Conservation (phyloP, 257 asterid species). For the Solanum phureja region DNA sequence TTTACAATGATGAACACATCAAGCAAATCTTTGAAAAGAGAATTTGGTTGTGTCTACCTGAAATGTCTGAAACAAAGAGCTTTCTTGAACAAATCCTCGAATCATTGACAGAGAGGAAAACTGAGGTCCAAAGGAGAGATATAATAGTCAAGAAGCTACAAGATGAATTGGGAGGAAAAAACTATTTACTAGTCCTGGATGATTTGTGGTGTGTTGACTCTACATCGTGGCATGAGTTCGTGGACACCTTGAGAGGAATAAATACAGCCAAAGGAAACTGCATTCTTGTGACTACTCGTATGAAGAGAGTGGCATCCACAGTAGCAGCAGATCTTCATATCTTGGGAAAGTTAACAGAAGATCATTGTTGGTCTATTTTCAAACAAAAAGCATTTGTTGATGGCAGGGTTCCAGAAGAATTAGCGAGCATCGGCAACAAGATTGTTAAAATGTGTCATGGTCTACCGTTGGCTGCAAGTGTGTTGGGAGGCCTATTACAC, state of each 20-base stretch:
- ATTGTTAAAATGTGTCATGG: slow-evolving; percentile 4
- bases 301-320: background rate
- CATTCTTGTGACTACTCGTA: slow-evolving; percentile 17
- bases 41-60: slow-evolving; percentile 23
- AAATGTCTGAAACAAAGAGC: slow-evolving; percentile 1
- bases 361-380: slow-evolving; percentile 13
- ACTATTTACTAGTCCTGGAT: slow-evolving; percentile 16
- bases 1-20: slow-evolving; percentile 1
- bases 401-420: background rate
- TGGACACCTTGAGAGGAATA: background rate
- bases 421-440: background rate
- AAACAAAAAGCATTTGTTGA: background rate
- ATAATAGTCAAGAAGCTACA: background rate
- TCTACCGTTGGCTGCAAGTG: slow-evolving; percentile 12
- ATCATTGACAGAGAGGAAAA: background rate
- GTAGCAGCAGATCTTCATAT: background rate
- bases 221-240: background rate
- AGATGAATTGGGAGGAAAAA: background rate
- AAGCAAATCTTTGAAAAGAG: background rate
- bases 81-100: slow-evolving; percentile 5
- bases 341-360: background rate
- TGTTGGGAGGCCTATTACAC: background rate
- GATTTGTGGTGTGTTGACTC: slow-evolving; percentile 16
- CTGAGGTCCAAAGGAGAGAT: background rate
- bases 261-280: background rate